Base-by-base conservation (phyloP, 2,329 filamentous ascomycete species). In the Dothistroma pini region DNA sequence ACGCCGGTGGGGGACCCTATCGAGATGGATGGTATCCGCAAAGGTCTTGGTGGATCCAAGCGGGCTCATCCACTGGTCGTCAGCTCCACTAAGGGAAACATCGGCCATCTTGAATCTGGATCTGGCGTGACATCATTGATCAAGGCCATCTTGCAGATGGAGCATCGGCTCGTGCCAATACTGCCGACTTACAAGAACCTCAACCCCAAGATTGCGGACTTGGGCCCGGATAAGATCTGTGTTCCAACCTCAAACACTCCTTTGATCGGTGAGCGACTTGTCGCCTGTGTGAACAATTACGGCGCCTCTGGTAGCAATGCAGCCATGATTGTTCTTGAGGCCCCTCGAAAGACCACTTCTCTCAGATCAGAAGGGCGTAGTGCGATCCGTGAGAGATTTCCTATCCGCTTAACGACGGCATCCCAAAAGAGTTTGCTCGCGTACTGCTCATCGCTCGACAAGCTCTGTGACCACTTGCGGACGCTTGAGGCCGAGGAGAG, bases 81-180 rank as follows among this genome's bases (percentile, higher is more conserved):
- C 7, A 72, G 73, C 4, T 63, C 70, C 0, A 64, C 70, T 21
- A 76, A 76, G 56, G 59, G 67, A 1, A 73, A 74, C 57, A 63
- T 75, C 16, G 75, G 75, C 12, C 75, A 76, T 54, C 62, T 63
- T 14, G 76, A 77, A 63, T 67, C 70, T n/a, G 72, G 68, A 19
- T 64, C 74, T 8, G 75, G 75, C 34, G 60, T 69, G 0, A 63
- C 64, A 1, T 58, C 69, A 1, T 53, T 77, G 1, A 66, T 75
- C 38, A 77, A 76, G 53, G 67, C 68, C 0, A 58, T 77, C 10
- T 56, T 76, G 54, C 72, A 75, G 70, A 44, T 76, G 47, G 61
- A 71, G 34, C 65, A 75, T 5, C 58, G 66, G 16, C 55, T 25
- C 0, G 74, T 77, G 38, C 73, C 73, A 1, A 67, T 66, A 1